phyloP scores from a whole-genome alignment of 352 stramenopile species.

The Elongisporangium prolatum region DNA sequence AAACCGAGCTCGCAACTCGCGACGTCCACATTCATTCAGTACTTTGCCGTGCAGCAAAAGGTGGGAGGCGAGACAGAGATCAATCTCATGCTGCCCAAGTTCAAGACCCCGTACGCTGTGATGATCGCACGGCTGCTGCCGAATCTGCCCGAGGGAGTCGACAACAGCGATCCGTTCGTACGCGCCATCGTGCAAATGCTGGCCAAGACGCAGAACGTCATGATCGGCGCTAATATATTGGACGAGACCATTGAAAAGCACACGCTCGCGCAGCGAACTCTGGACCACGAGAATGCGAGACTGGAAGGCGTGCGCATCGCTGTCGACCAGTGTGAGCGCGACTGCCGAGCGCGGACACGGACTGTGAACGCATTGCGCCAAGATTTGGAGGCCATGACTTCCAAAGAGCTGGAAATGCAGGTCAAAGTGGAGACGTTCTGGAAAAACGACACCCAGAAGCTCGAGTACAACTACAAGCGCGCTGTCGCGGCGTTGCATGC shows the following conservation, averaged over 20 bases:
- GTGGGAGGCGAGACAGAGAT: constrained; percentile 58
- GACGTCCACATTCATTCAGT: constrained; percentile 71
- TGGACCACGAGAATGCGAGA: constrained; percentile 16
- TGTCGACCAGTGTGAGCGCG: constrained; percentile 40
- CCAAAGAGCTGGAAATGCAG: constrained; percentile 69
- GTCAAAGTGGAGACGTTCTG: constrained; percentile 77
- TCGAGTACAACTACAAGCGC: constrained; percentile 60
- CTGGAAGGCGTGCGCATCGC: constrained; percentile 49
- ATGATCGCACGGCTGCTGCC: constrained; percentile 77
- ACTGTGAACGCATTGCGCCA: constrained; percentile 22
- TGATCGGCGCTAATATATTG: constrained; percentile 59
- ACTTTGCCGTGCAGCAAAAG: constrained; percentile 44
- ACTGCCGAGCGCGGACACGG: constrained; percentile 25
- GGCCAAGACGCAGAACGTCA: constrained; percentile 71
- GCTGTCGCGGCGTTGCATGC: constrained; percentile 46
- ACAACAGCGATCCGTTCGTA: constrained; percentile 62
- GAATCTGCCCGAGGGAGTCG: constrained; percentile 62
- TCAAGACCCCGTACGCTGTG: constrained; percentile 71
- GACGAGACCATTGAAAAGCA: constrained; percentile 47
- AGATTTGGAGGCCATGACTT: constrained; percentile 35
- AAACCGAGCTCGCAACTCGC: constrained; percentile 63
- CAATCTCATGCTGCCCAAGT: constrained; percentile 56
- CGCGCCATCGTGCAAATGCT: constrained; percentile 64
- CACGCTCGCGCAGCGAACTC: constrained; percentile 10
- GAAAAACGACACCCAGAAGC: constrained; percentile 49